A percentile compares a stretch with the other conserved stretches of the same genome.
phyloP scores from a whole-genome alignment of 495 filamentous ascomycete species.

The Zalerion maritima region DNA sequence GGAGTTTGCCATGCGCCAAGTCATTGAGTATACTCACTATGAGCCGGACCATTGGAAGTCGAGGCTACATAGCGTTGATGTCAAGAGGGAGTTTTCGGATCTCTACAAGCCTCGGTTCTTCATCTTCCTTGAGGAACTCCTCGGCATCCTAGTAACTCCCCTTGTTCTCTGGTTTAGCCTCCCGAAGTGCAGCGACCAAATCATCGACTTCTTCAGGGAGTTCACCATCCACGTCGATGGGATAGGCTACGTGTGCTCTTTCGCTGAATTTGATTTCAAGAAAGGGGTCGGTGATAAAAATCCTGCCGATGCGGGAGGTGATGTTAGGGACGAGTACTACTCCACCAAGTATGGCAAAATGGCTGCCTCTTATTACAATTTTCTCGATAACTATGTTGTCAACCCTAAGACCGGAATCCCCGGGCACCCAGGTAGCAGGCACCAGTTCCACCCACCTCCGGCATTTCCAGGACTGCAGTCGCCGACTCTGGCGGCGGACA shows the following conservation, averaged over 20 bases:
- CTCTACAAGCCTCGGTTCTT: constrained; percentile 80
- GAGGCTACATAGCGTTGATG: constrained; percentile 75
- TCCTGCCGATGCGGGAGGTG: constrained; percentile 24
- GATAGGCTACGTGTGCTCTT: constrained; percentile 87
- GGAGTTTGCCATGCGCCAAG: constrained; percentile 70
- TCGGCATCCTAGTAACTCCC: constrained; percentile 84
- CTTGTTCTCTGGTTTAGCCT: constrained; percentile 79
- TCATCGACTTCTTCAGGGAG: constrained; percentile 95
- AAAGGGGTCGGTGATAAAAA: constrained; percentile 47
- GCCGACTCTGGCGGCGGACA: constrained; percentile 40
- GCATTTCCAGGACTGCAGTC: constrained; percentile 57
- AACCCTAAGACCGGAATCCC: constrained; percentile 43
- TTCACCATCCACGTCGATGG: constrained; percentile 96
- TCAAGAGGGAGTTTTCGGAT: constrained; percentile 66
- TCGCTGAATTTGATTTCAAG: constrained; percentile 96
- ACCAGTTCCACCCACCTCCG: constrained; percentile 68
- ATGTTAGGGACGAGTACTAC: constrained; percentile 82
- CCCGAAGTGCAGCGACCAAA: constrained; percentile 76
- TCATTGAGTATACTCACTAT: constrained; percentile 87
- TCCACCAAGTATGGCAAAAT: constrained; percentile 93
- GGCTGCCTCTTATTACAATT: constrained; percentile 85
- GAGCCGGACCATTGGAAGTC: constrained; percentile 76
- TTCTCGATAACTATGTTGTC: constrained; percentile 73
- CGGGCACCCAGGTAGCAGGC: constrained; percentile 29
- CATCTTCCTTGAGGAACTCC: constrained; percentile 82